Base-by-base conservation (phyloP, 257 asterid genomes). In the Scutellaria minor region DNA sequence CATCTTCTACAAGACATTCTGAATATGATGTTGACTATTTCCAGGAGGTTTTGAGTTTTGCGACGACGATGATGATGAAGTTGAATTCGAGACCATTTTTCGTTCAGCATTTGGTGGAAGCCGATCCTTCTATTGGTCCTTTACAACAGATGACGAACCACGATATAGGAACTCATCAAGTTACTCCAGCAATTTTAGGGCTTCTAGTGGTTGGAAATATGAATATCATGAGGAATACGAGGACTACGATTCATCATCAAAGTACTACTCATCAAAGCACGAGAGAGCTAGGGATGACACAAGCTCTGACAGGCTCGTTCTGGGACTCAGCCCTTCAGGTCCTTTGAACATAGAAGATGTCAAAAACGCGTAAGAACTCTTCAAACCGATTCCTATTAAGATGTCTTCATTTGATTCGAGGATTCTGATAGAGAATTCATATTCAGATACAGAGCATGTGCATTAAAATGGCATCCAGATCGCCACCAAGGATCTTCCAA, bases 401-500 rank as follows among this genome's bases (percentile, higher is more conserved):
- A 31, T 3, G 5, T 4, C 37, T 31, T 31, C 37, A 31, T 14
- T 58, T 27, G 62, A 42, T 45, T 27, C 22, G 44, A 64, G 22
- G 46, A 4, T 72, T 22, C 50, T 66, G 40, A 69, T 24, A 60
- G 18, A 13, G 31, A 27, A 70, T 74, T 68, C 11, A 9, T 75
- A 73, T 82, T 68, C 89, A 95, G 98, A 75, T 95, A 95, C 62
- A 95, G 96, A 62, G 72, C 83, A 37, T 91, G 97, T 68, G 99
- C 99, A 7, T 76, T 95, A 69, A 91, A 90, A 85, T 95, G 98
- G 99, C 99, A 95, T 80, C 99, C 99, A 13, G 99, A 95, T 79
- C 97, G 99, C 44, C 99, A 91, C 83, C 91, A 86, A 75, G 97
- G 97, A 72, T 77, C 98, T 75, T 85, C 88, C 75, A 93, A 93